Conservation (phyloP, 495 filamentous ascomycete species). For the Poronia punctata region DNA sequence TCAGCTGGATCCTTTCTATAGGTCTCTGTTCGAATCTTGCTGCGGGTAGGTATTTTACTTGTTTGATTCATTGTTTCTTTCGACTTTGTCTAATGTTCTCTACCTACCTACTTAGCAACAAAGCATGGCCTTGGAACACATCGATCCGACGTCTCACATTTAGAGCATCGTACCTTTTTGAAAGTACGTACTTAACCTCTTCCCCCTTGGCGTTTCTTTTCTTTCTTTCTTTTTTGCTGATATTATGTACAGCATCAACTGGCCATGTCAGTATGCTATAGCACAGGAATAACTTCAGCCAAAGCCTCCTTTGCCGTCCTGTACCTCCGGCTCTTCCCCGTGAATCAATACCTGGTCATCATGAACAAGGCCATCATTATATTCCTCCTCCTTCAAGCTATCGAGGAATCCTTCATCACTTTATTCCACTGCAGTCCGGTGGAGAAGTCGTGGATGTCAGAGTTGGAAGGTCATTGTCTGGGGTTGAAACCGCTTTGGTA, state of each 20-base stretch:
- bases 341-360: constrained; percentile 7
- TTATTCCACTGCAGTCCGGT: constrained; percentile 17
- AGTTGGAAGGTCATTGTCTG: constrained; percentile 14
- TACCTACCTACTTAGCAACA: no score
- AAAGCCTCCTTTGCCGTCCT: constrained; percentile 21
- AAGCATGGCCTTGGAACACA: no score
- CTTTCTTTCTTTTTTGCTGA: no score
- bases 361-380: constrained; percentile 16
- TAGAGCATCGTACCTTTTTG: not conserved
- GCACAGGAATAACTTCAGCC: constrained; percentile 14
- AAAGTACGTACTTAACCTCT: no score
- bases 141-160: no score
- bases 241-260: not conserved
- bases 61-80: not conserved
- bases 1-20: no score
- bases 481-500: constrained; percentile 21
- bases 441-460: constrained; percentile 16
- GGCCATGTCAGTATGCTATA: constrained; percentile 14
- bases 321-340: constrained; percentile 19
- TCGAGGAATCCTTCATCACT: constrained; percentile 17
- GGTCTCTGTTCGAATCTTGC: no score
- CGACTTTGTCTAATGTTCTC: no score
- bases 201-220: no score
- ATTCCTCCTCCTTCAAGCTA: constrained; percentile 15
- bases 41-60: no score